Conservation (phyloP, 306 rosid genomes). For the Begonia masoniana region DNA sequence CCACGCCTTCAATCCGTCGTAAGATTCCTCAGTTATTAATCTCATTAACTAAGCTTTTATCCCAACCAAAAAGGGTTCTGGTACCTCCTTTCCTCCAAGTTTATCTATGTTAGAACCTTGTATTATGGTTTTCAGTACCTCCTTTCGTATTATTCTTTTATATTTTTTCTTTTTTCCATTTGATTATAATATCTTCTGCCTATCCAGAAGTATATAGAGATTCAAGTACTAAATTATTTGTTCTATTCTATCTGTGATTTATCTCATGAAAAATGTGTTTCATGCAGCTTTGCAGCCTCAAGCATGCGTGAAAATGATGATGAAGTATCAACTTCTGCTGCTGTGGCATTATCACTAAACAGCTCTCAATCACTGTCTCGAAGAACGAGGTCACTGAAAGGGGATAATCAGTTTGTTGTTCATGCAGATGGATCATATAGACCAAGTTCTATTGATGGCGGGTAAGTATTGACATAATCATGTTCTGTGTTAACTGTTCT, state of each 20-base stretch:
- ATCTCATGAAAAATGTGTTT: slow-evolving; percentile 3
- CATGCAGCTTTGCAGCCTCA: slow-evolving; percentile 61
- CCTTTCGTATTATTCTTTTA: too few species aligned
- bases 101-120: too few species aligned
- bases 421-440: slow-evolving; percentile 66
- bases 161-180: too few species aligned
- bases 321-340: slow-evolving; percentile 77
- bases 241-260: background rate
- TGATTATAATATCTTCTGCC: too few species aligned
- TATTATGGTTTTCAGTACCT: too few species aligned
- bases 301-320: slow-evolving; percentile 62
- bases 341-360: slow-evolving; percentile 47
- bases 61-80: too few species aligned
- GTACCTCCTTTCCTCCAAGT: too few species aligned
- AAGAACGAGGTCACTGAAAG: slow-evolving; percentile 79
- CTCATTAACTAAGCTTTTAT: too few species aligned
- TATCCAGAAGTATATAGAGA: background rate
- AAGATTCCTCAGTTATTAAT: too few species aligned
- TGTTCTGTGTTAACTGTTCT: slow-evolving; percentile 1
- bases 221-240: too few species aligned
- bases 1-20: too few species aligned
- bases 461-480: slow-evolving; percentile 43
- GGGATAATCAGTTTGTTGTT: slow-evolving; percentile 49
- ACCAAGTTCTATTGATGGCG: slow-evolving; percentile 62
- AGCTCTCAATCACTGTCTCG: slow-evolving; percentile 80